Evolutionary conservation across 2,329 filamentous ascomycete species (phyloP).

Genomic region (Fusarium nygamai): DNA sequence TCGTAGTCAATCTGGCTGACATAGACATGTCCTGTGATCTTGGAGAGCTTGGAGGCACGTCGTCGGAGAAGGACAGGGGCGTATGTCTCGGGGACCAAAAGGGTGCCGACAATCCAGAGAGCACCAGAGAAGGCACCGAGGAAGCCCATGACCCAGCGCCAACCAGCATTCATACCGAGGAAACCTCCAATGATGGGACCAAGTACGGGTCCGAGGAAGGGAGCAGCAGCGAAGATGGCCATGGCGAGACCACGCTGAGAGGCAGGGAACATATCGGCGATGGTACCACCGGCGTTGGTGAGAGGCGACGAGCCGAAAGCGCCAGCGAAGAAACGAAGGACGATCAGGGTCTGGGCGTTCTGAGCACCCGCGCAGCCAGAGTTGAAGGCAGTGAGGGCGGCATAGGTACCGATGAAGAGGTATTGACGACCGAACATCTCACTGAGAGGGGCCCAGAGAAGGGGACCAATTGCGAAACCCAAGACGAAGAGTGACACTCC

Average conservation of each 20-base stretch:
- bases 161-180: conserved; percentile 72
- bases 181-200: conserved; percentile 70
- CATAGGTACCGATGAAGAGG: conserved; percentile 65
- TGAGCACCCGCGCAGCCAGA: conserved; percentile 78
- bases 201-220: conserved; percentile 74
- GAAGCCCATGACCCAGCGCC: conserved; percentile 86
- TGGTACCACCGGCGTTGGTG: conserved; percentile 62
- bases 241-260: conserved; percentile 84
- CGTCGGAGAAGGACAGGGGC: conserved; percentile 74
- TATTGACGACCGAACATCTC: conserved; percentile 76
- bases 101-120: conserved; percentile 76
- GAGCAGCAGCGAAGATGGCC: conserved; percentile 81
- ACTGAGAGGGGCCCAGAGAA: conserved; percentile 78
- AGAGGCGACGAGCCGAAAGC: conserved; percentile 77
- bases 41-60: conserved; percentile 29
- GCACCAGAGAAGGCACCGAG: conserved; percentile 75
- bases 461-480: conserved; percentile 69
- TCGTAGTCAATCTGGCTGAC: conserved; percentile 30
- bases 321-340: conserved; percentile 78
- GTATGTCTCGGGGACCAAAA: conserved; percentile 87
- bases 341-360: conserved; percentile 77
- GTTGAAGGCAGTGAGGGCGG: conserved; percentile 77
- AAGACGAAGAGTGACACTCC: conserved; percentile 35
- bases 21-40: conserved; percentile 33
- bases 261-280: conserved; percentile 80